phyloP scores from a whole-genome alignment of 192 early-diverging fungal genomes.

The Coemansia sp. region DNA sequence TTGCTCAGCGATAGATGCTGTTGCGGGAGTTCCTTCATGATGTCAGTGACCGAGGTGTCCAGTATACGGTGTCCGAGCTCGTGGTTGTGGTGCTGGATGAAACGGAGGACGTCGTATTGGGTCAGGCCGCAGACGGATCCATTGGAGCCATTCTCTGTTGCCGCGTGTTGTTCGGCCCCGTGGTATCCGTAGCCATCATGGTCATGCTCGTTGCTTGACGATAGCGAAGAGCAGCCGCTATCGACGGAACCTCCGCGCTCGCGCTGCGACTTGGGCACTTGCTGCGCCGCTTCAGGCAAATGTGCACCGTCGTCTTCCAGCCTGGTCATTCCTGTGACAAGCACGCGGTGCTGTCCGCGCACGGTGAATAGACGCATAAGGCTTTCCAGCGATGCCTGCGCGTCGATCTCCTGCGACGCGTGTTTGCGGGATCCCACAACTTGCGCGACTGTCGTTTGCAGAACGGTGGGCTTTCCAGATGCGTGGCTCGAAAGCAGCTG shows the following conservation, averaged over 20 bases:
- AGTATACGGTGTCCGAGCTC: conserved; percentile 28
- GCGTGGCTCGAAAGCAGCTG: conserved; percentile 42
- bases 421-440: conserved; percentile 46
- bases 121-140: conserved; percentile 38
- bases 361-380: conserved; percentile 41
- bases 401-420: conserved; percentile 37
- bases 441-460: conserved; percentile 33
- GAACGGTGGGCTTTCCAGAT: conserved; percentile 33
- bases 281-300: neutral
- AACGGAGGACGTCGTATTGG: conserved; percentile 51
- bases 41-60: conserved; percentile 13
- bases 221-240: conserved; percentile 26
- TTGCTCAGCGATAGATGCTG: conserved; percentile 2
- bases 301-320: neutral
- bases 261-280: conserved; percentile 24
- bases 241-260: conserved; percentile 26
- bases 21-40: conserved; percentile 10
- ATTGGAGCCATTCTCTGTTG: neutral
- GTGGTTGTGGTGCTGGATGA: conserved; percentile 55
- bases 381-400: conserved; percentile 29
- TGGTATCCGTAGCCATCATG: conserved; percentile 9
- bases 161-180: conserved; percentile 5
- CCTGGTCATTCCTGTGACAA: conserved; percentile 17
- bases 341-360: conserved; percentile 38
- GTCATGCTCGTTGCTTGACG: neutral